Evolutionary conservation across 2,329 filamentous ascomycete species (phyloP).

Genomic region (Talaromyces amestolkiae): DNA sequence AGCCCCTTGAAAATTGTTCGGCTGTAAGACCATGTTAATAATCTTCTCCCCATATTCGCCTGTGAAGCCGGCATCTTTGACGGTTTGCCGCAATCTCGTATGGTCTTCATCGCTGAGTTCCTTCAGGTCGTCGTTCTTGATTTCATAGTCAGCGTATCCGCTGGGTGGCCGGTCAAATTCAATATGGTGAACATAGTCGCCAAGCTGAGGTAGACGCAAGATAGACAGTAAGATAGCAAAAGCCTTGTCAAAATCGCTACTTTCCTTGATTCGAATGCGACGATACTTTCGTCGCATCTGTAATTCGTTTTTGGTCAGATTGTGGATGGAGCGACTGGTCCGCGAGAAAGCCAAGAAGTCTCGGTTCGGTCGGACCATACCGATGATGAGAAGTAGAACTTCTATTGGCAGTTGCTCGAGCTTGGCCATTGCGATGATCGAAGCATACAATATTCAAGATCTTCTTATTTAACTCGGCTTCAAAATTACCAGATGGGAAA

Average conservation of each 20-base stretch:
- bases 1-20: neutral
- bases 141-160: neutral
- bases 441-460: neutral
- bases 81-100: constrained; percentile 18
- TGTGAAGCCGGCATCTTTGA: constrained; percentile 20
- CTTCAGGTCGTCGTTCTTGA: constrained; percentile 9
- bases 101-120: constrained; percentile 19
- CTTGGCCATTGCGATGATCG: neutral
- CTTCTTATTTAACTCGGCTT: neutral
- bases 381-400: constrained; percentile 15
- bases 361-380: constrained; percentile 17
- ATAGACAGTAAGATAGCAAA: constrained; percentile 25
- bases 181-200: constrained; percentile 23
- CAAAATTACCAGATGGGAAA: neutral
- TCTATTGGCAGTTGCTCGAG: neutral
- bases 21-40: constrained; percentile 25
- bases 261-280: constrained; percentile 14
- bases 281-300: constrained; percentile 5
- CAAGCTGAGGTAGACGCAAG: constrained; percentile 22
- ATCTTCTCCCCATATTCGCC: constrained; percentile 14
- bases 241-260: constrained; percentile 13
- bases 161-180: constrained; percentile 3
- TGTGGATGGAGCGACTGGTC: constrained; percentile 19
- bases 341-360: constrained; percentile 22
- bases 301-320: constrained; percentile 18